Evolutionary conservation across 495 filamentous ascomycete species (phyloP).

Genomic region (Penicillium steckii): DNA sequence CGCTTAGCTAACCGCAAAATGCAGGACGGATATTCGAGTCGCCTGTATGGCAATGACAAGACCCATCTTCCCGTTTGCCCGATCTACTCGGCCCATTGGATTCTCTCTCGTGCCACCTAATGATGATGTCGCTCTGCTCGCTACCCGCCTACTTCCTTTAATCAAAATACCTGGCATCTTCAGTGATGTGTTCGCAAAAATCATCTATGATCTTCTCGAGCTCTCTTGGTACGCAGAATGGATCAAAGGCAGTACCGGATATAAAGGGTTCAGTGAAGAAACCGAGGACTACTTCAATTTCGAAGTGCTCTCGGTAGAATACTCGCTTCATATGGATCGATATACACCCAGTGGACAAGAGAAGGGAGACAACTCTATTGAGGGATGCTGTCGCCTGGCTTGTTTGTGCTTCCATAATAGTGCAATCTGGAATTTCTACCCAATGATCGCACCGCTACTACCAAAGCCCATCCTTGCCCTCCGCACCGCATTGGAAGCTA

Average conservation of each 20-base stretch:
- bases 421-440: conserved; percentile 48
- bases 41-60: conserved; percentile 45
- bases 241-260: conserved; percentile 34
- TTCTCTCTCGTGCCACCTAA: conserved; percentile 33
- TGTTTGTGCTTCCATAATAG: conserved; percentile 48
- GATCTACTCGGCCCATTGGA: conserved; percentile 36
- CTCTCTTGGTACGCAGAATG: conserved; percentile 45
- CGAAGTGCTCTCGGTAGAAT: conserved; percentile 45
- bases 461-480: conserved; percentile 39
- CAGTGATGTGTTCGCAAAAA: conserved; percentile 29
- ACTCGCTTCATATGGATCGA: conserved; percentile 41
- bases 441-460: conserved; percentile 37
- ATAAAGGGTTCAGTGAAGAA: conserved; percentile 38
- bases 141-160: conserved; percentile 37
- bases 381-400: conserved; percentile 43
- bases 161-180: conserved; percentile 43
- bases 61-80: conserved; percentile 48
- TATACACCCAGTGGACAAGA: conserved; percentile 63
- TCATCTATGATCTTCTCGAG: conserved; percentile 40
- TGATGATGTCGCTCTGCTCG: conserved; percentile 34
- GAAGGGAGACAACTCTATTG: conserved; percentile 50
- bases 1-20: background rate
- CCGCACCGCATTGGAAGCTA: conserved; percentile 36
- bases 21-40: conserved; percentile 48
- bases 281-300: conserved; percentile 48